These are phyloP conservation scores for Skeletonema costatum DNA, from an alignment of 108 stramenopile species.

Conservation along the genomic window DNA sequence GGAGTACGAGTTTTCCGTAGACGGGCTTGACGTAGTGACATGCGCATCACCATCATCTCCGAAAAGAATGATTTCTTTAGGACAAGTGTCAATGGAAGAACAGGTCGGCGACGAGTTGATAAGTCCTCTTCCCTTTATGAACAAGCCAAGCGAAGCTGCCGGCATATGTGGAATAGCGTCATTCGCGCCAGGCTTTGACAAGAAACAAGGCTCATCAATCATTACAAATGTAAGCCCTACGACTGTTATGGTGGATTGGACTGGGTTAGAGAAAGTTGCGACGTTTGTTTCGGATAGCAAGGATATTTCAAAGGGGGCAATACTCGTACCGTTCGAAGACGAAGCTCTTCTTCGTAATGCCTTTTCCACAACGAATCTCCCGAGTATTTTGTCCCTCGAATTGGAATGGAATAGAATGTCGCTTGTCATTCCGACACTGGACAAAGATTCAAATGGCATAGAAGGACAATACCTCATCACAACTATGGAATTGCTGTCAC, in stretches of 20 bases:
- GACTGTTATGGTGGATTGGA: slow-evolving; percentile 18
- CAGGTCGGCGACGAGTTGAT: background rate
- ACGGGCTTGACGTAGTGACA: slow-evolving; percentile 8
- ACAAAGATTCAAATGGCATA: background rate
- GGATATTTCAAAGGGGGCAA: background rate
- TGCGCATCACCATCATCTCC: background rate
- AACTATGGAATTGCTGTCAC: background rate
- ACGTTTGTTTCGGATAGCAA: background rate
- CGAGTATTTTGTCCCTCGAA: background rate
- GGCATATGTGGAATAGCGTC: background rate
- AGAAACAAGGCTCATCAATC: background rate
- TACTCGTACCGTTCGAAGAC: background rate
- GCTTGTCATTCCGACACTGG: background rate
- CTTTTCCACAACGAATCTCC: background rate
- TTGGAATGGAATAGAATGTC: slow-evolving; percentile 5
- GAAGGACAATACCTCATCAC: slow-evolving; percentile 8
- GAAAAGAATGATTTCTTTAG: background rate
- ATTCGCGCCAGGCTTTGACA: background rate
- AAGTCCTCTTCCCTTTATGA: background rate
- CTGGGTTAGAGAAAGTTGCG: slow-evolving; percentile 6
- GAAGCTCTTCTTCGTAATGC: slow-evolving; percentile 5
- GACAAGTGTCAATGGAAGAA: background rate
- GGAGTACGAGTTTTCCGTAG: slow-evolving; percentile 5
- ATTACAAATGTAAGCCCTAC: slow-evolving; percentile 5
- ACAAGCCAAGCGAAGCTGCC: background rate